Percentiles rank a stretch among this genome's conserved stretches.
Conservation (phyloP, 2,329 filamentous ascomycete species). For the Trichoderma atrobrunneum region DNA sequence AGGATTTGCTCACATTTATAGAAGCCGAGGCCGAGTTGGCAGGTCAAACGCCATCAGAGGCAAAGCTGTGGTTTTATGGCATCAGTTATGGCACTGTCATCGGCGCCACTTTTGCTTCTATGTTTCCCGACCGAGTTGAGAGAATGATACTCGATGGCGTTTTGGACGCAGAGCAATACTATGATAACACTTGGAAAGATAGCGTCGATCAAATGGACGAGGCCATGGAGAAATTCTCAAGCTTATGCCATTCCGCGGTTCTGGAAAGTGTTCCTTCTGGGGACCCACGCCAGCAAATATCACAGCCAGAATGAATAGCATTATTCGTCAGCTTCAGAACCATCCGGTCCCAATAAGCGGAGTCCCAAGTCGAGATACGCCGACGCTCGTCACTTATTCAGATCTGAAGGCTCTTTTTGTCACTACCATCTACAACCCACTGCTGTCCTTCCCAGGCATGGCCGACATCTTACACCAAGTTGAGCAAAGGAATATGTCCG, state of each 20-base stretch:
- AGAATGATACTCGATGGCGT: slow-evolving; percentile 28
- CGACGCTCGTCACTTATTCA: neutral
- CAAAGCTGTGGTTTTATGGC: neutral
- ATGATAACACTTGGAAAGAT: slow-evolving; percentile 24
- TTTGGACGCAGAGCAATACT: slow-evolving; percentile 27
- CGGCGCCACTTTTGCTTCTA: slow-evolving; percentile 33
- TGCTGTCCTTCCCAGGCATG: neutral
- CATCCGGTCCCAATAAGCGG: neutral
- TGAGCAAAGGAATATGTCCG: neutral
- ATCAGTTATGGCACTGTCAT: slow-evolving; percentile 36
- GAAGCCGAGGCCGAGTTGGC: neutral
- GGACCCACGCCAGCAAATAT: neutral
- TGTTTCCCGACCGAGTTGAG: slow-evolving; percentile 27
- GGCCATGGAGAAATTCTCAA: slow-evolving; percentile 25
- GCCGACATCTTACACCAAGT: neutral
- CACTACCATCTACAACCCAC: neutral
- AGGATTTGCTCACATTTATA: neutral
- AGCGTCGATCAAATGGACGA: slow-evolving; percentile 27
- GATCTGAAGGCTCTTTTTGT: neutral
- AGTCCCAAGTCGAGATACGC: neutral
- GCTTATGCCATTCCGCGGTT: slow-evolving; percentile 1
- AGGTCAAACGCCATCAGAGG: neutral
- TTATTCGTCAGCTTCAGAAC: neutral
- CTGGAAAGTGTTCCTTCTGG: neutral
- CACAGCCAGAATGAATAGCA: neutral